Evolutionary conservation across 768 basidiomycete species (phyloP).

Genomic region (Neoboletus brunneissimus): DNA sequence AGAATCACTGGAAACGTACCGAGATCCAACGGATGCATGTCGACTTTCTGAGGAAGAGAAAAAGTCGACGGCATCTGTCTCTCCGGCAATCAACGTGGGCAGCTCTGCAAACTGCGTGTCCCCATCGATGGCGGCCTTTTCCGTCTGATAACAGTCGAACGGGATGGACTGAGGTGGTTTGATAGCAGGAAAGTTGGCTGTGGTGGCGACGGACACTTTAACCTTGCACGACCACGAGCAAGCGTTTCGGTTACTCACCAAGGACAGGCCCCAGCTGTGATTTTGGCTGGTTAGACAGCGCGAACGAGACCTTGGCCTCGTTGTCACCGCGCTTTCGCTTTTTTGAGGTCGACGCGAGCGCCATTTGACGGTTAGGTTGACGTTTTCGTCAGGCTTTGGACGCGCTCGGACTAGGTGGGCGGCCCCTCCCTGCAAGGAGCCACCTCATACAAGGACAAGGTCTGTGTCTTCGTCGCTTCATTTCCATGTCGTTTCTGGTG

Average conservation of each 20-base stretch:
- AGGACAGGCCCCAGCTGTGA: conserved; percentile 49
- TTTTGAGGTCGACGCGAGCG: conserved; percentile 32
- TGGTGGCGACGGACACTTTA: conserved; percentile 14
- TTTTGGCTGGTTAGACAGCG: conserved; percentile 34
- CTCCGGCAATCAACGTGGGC: conserved; percentile 62
- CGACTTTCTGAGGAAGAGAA: conserved; percentile 58
- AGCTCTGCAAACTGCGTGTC: conserved; percentile 33
- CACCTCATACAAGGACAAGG: conserved; percentile 24
- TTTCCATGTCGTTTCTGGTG: conserved; percentile 3
- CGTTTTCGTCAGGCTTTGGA: conserved; percentile 9
- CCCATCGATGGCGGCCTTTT: conserved; percentile 19
- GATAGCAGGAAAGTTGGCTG: conserved; percentile 66
- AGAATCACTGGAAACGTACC: conserved; percentile 43
- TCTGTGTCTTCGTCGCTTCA: conserved; percentile 14
- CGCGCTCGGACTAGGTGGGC: not conserved
- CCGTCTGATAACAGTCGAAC: conserved; percentile 60
- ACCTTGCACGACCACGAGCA: conserved; percentile 27
- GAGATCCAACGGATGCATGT: conserved; percentile 58
- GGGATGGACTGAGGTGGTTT: conserved; percentile 54
- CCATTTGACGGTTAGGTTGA: conserved; percentile 20
- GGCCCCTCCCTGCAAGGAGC: not conserved
- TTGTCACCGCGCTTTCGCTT: conserved; percentile 50
- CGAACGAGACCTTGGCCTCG: conserved; percentile 35
- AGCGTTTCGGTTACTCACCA: conserved; percentile 36
- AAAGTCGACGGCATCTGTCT: conserved; percentile 83